phyloP scores from a whole-genome alignment of 2,329 filamentous ascomycete species.

The Hypomyces rosellus region DNA sequence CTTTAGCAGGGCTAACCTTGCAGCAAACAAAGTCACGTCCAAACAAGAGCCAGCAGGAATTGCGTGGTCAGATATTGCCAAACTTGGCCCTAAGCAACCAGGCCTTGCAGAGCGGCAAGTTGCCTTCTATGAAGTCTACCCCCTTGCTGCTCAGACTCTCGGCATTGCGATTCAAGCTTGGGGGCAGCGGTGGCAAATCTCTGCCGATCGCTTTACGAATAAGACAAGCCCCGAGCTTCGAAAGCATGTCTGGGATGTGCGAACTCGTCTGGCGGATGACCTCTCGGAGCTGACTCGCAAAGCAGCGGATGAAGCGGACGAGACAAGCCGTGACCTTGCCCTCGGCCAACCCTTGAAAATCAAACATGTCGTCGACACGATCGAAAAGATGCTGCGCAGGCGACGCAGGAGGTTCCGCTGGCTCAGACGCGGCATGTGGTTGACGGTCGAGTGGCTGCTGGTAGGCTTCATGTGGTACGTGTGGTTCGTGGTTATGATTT shows the following conservation, averaged over 20 bases:
- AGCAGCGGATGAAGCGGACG: conserved; percentile 73
- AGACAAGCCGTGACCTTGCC: conserved; percentile 68
- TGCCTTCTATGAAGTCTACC: conserved; percentile 40
- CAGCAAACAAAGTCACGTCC: conserved; percentile 16
- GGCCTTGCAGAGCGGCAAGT: conserved; percentile 30
- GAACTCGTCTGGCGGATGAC: conserved; percentile 44
- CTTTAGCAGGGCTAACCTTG: conserved; percentile 18
- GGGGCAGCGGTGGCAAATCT: conserved; percentile 50
- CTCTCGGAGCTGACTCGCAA: conserved; percentile 56
- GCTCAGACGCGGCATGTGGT: conserved; percentile 70
- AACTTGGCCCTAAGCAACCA: conserved; percentile 31
- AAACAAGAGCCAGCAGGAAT: conserved; percentile 18
- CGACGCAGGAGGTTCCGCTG: conserved; percentile 64
- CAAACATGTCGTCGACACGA: conserved; percentile 72
- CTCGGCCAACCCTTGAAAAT: conserved; percentile 71
- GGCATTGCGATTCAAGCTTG: conserved; percentile 40
- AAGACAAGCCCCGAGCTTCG: conserved; percentile 50
- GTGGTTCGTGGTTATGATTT: conserved; percentile 80
- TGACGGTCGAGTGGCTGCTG: conserved; percentile 78
- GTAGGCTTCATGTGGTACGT: conserved; percentile 91
- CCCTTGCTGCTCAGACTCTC: conserved; percentile 47
- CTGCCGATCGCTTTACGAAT: conserved; percentile 53
- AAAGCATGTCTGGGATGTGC: conserved; percentile 40
- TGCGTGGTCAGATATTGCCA: conserved; percentile 39
- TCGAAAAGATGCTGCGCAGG: conserved; percentile 68